Evolutionary conservation across 371 early-diverging fungal species (phyloP), one percentile per base, ranked within the genome.

Genomic region (Fennellomyces sp.): DNA sequence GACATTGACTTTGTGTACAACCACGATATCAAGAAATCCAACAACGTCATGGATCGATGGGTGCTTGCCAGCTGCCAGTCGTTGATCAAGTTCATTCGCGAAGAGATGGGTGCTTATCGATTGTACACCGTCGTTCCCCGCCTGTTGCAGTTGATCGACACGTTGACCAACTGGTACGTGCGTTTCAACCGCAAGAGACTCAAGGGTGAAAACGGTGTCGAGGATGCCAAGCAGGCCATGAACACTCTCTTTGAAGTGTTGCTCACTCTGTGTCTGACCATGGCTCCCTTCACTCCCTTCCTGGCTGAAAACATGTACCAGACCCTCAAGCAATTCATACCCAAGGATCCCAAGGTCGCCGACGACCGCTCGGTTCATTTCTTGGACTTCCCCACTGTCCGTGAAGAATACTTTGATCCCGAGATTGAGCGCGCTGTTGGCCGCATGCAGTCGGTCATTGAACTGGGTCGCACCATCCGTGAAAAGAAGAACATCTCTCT

Each of bases 231-330:
- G 36, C 76, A 82, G 56, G 93, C 98, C 21, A 83, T 97, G 76
- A 94, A 92, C 76, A 93, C 97, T 12, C 87, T 99, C 60, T 94
- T 91, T 66, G 95, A 98, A 76, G 94, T 99, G 11, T 79, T 99
- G 45, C 89, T 89, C 70, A 94, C 94, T 10, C 78, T 99, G 71
- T 89, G 92, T 70, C 88, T 89, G 55, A 85, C 94, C 69, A 97
- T 99, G 99, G 93, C 99, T 38, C 96, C 99, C 26, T 99, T 99
- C 86, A 96, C 99, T 26, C 99, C 99, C 15, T 99, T 96, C 89
- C 84, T 99, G 77, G 87, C 93, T 52, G 99, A 99, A 86, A 93
- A 86, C 83, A 97, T 97, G 90, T 99, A 96, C 82, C 99, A 97
- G 80, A 88, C 88, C 59, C 83, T 99, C 60, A 91, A 88, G 78